phyloP scores from a whole-genome alignment of 2,329 filamentous ascomycete genomes.

The Blastomyces silverae region DNA sequence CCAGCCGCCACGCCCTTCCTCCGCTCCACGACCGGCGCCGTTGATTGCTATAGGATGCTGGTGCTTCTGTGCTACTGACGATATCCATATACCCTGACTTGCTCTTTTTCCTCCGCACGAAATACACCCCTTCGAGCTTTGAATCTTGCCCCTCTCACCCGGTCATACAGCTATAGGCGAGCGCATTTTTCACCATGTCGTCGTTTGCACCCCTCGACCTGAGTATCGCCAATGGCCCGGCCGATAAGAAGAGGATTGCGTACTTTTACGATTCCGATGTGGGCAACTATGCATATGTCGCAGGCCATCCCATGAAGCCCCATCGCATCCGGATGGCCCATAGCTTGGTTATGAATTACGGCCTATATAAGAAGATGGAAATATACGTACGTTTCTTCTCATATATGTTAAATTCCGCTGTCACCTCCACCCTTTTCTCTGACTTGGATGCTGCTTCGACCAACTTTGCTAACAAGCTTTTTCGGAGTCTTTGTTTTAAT shows the following conservation, averaged over 20 bases:
- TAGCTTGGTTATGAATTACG: constrained; percentile 64
- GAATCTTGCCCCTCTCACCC: neutral
- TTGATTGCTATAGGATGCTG: neutral
- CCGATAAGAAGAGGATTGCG: constrained; percentile 72
- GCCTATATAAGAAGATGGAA: constrained; percentile 66
- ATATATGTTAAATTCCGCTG: neutral
- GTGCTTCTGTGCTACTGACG: neutral
- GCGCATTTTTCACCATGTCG: constrained; percentile 40
- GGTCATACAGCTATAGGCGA: neutral
- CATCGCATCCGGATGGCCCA: constrained; percentile 62
- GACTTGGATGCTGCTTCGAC: neutral
- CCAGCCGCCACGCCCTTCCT: neutral
- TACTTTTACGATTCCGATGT: constrained; percentile 99
- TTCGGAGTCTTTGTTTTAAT: constrained; percentile 24
- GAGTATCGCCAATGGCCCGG: constrained; percentile 45
- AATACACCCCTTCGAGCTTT: neutral
- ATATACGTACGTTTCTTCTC: constrained; percentile 51
- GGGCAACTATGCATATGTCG: constrained; percentile 93
- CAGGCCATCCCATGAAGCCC: constrained; percentile 62
- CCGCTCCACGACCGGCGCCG: neutral
- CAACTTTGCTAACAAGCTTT: constrained; percentile 20
- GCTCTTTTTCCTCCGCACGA: neutral
- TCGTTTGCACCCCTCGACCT: constrained; percentile 50
- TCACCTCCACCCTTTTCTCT: no score
- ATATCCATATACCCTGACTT: neutral